Conservation (phyloP, 208 protist species). For the Polymyxa betae region DNA sequence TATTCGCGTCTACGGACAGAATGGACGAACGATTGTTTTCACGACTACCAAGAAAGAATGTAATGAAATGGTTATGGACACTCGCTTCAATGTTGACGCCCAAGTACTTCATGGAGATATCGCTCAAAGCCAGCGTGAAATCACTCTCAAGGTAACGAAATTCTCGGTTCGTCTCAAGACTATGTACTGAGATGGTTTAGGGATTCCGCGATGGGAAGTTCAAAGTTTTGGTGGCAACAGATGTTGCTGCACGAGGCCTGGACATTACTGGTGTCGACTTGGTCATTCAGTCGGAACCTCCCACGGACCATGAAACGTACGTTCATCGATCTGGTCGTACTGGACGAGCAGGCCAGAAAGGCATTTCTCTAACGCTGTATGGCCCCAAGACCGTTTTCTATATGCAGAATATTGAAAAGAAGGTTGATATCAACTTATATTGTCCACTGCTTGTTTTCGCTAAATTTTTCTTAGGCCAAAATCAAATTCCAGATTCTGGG, state of each 20-base stretch:
- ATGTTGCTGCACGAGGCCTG: constrained; percentile 71
- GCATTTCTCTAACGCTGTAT: constrained; percentile 62
- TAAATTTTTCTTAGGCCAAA: too few species aligned
- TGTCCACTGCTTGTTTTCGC: too few species aligned
- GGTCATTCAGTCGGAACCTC: constrained; percentile 64
- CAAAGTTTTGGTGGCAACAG: constrained; percentile 82
- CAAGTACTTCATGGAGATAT: constrained; percentile 87
- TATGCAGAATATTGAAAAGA: neutral
- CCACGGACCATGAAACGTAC: constrained; percentile 64
- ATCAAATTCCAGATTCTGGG: neutral
- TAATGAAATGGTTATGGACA: constrained; percentile 51
- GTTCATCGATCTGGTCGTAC: constrained; percentile 66
- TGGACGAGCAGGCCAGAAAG: constrained; percentile 56
- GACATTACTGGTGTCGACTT: constrained; percentile 72
- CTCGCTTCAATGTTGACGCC: neutral
- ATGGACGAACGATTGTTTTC: constrained; percentile 53
- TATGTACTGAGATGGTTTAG: too few species aligned
- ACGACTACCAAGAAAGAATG: constrained; percentile 32
- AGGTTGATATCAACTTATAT: too few species aligned
- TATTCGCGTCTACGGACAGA: constrained; percentile 4
- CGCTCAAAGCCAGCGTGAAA: constrained; percentile 88
- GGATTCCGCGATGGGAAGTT: constrained; percentile 88
- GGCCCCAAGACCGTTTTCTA: neutral
- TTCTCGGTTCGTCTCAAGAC: too few species aligned
- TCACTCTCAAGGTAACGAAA: too few species aligned